Base-by-base conservation (phyloP, 2,329 filamentous ascomycete species). In the Pezicula neosporulosa region DNA sequence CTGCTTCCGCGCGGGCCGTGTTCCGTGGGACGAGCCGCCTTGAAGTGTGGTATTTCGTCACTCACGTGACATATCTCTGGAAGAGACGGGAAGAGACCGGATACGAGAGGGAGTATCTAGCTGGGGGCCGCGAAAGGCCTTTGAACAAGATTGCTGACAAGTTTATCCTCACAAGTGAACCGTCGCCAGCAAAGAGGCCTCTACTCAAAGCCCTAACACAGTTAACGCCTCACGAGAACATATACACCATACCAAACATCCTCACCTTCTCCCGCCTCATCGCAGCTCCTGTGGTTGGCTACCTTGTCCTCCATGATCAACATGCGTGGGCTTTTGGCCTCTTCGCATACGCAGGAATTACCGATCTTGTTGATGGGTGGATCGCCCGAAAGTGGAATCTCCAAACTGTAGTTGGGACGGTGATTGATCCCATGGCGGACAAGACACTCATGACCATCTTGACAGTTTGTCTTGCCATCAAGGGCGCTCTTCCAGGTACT, bases 381-480 rank as follows among this genome's bases (percentile, higher is more conserved):
- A 94, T 99, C 62, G 94, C 94, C 24, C 83, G 94, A 38, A 81
- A 79, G 54, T 97, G 88, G 84, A 87, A 93, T 47, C 79, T 90
- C 51, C 88, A 94, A 69, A 97, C 94, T 0, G 93, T 99, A 1
- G 90, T 97, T 9, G 94, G 94, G 49, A 95, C 90, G 49, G 84
- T 99, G 28, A 90, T 99, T 56, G 92, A 96, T 64, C 94, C 94
- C 6, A 94, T 97, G 88, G 94, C 94, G 3, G 94, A 99, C 71
- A 99, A 99, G 74, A 81, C 84, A 8, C 80, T 99, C 57, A 97
- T 99, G 94, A 97, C 93, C 0, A 84, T 96, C 52, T 72, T 96
- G 62, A 95, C 93, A 1, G 85, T 93, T 12, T 91, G 89, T 58
- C 73, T 97, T 42, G 91, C 92, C 4, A 77, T 87, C 56, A 91